Conservation (phyloP, 2,329 filamentous ascomycete species). For the Coniochaeta hoffmannii region DNA sequence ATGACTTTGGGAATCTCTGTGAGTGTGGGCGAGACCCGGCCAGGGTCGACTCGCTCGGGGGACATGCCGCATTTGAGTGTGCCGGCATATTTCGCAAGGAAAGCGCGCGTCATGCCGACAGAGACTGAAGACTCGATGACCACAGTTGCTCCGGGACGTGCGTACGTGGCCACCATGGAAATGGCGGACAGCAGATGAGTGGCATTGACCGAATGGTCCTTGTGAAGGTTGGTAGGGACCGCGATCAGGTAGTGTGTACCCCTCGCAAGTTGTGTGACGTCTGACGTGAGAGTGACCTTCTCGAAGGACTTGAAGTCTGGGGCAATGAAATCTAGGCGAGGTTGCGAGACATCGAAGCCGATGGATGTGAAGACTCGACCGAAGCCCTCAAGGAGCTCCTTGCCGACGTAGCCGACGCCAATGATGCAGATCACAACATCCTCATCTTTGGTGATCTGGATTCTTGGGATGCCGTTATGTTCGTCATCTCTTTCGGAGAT, state of each 20-base stretch:
- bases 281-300: slow-evolving; percentile 29
- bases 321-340: slow-evolving; percentile 26
- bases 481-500: background rate
- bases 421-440: slow-evolving; percentile 23
- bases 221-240: slow-evolving; percentile 41
- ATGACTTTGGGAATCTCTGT: slow-evolving; percentile 44
- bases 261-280: slow-evolving; percentile 25
- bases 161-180: slow-evolving; percentile 29
- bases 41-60: slow-evolving; percentile 45
- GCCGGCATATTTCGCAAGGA: slow-evolving; percentile 38
- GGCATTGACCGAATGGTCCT: slow-evolving; percentile 38
- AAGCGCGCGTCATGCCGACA: slow-evolving; percentile 44
- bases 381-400: slow-evolving; percentile 38
- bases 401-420: slow-evolving; percentile 45
- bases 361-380: slow-evolving; percentile 31
- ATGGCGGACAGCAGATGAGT: slow-evolving; percentile 38
- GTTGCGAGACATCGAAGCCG: slow-evolving; percentile 39
- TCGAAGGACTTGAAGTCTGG: slow-evolving; percentile 18
- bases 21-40: slow-evolving; percentile 31
- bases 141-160: slow-evolving; percentile 35
- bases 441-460: background rate
- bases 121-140: slow-evolving; percentile 48
- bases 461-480: background rate
- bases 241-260: slow-evolving; percentile 47
- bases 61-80: slow-evolving; percentile 42